Conservation (phyloP, 768 basidiomycete species). For the Podaxis pistillaris region DNA sequence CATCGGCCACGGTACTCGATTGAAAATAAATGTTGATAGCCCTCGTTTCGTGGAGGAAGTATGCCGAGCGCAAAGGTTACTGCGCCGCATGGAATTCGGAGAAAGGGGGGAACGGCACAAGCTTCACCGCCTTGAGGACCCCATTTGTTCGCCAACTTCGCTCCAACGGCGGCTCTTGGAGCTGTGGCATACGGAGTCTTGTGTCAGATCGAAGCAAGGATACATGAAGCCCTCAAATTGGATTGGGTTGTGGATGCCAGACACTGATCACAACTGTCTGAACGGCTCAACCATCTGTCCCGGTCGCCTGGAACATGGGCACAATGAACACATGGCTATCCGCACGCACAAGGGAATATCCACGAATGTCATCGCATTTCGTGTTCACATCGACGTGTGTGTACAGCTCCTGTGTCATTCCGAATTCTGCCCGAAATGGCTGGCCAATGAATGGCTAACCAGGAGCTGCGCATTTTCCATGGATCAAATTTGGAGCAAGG, state of each 20-base stretch:
- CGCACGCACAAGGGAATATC: not conserved
- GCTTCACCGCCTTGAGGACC: not conserved
- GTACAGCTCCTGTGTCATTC: not conserved
- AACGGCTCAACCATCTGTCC: slow-evolving; percentile 3
- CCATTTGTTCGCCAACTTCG: not conserved
- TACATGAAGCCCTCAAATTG: not conserved
- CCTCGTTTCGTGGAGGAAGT: not conserved
- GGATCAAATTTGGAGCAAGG: slow-evolving; percentile 9
- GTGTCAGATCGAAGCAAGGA: not conserved
- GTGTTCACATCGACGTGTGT: not conserved
- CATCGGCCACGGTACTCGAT: not conserved
- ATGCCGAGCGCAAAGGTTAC: no score
- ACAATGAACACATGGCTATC: slow-evolving; percentile 3
- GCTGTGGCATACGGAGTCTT: not conserved
- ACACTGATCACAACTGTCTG: not conserved
- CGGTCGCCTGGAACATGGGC: slow-evolving; percentile 1
- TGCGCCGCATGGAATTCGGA: not conserved
- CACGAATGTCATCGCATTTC: not conserved
- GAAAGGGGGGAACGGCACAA: not conserved
- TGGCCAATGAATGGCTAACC: not conserved
- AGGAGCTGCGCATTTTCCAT: slow-evolving; percentile 5
- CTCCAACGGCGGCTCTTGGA: not conserved
- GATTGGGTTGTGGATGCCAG: not conserved
- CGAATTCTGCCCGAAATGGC: not conserved
- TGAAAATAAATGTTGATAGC: not conserved